Evolutionary conservation across 345 rosid genomes (phyloP).

Genomic region (Anacardium occidentale): DNA sequence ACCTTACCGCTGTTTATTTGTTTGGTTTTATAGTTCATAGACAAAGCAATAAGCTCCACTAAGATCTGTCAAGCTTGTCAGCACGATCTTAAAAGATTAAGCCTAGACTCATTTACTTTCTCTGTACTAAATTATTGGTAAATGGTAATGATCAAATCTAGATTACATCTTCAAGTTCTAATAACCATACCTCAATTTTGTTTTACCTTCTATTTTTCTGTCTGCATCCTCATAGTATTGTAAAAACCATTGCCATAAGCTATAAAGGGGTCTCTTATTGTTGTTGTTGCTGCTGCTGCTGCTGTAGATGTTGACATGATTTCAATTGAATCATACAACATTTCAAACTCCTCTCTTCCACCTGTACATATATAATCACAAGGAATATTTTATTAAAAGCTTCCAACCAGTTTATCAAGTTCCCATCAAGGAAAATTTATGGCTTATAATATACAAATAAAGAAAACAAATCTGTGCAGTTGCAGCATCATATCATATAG

Average conservation of each 20-base stretch:
- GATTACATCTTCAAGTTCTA: slow-evolving; percentile 1
- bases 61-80: no score
- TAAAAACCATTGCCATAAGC: not conserved
- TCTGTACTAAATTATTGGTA: no score
- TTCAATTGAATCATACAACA: slow-evolving; percentile 42
- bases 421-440: no score
- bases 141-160: not conserved
- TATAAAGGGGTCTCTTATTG: slow-evolving; percentile 3
- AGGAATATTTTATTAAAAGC: not conserved
- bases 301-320: slow-evolving; percentile 22
- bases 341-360: slow-evolving; percentile 58
- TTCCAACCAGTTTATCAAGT: no score
- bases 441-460: no score
- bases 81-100: no score
- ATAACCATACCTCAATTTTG: not conserved
- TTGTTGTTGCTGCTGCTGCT: slow-evolving; percentile 9
- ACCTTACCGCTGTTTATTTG: no score
- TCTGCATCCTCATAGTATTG: no score
- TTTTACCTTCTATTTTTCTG: not conserved
- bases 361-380: slow-evolving; percentile 36
- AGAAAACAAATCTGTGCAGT: no score
- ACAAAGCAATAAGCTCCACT: no score
- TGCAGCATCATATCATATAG: not conserved
- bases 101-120: no score
- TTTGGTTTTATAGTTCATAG: no score